Evolutionary conservation across 129 eudicot genomes (phyloP), one percentile per base, ranked within the genome.

Genomic region (Chrysanthemum lavandulifolium): DNA sequence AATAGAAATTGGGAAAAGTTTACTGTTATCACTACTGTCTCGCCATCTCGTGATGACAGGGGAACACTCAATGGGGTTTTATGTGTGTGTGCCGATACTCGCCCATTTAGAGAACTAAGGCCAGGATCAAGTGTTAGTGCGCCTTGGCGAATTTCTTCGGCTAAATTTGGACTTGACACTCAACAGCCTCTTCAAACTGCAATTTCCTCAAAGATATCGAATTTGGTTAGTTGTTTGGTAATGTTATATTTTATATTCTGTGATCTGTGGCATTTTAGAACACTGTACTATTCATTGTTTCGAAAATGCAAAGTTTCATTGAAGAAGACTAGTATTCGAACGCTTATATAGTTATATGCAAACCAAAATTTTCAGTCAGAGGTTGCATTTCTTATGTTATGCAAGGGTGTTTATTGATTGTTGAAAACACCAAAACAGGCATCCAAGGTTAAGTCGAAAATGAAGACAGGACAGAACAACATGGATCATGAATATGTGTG

Each of bases 361-460:
- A 9, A 29, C 33, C 33, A 29, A 29, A 3, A 3, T 29, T 29
- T 29, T 29, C 43, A 33, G 43, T 33, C 43, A 33, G 43, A 33
- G 43, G n/a, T 21, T 25, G 65, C 5, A 23, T 23, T 21, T 23
- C 5, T 52, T 52, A 6, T 52, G 56, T 52, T 52, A 11, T 60
- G 43, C 11, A 6, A 27, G 43, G 43, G 7, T 33, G 47, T 6
- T 40, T 40, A 40, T 40, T 40, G 47, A 40, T 40, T 16, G 19
- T 16, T 70, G 67, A n/a, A 64, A 73, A 66, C 25, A 23, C 3
- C 62, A 6, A 18, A 68, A 55, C 71, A 87, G 89, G 95, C 91
- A 60, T 66, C 86, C 18, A 91, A 82, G 64, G 89, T 91, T n/a
- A 86, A 82, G 67, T 85, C 84, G 5, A 91, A 91, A 84, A 83